phyloP scores from a whole-genome alignment of 768 basidiomycete species.

The Tricholoma bakamatsutake region DNA sequence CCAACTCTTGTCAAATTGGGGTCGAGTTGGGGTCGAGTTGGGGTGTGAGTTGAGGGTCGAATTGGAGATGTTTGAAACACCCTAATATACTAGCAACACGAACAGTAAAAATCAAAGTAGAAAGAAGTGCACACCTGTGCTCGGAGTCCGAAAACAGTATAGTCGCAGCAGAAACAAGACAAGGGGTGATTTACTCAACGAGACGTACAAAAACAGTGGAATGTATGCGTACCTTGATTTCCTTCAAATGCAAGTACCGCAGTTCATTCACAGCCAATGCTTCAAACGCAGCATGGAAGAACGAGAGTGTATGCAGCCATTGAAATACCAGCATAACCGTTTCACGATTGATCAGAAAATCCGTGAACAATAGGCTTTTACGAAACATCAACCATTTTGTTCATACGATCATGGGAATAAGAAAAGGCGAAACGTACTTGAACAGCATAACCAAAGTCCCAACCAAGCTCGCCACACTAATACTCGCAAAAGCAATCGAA shows the following conservation, averaged over 20 bases:
- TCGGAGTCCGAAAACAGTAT: conserved; percentile 92
- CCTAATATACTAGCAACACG: conserved; percentile 6
- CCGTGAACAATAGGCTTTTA: conserved; percentile 94
- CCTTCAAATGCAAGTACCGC: conserved; percentile 87
- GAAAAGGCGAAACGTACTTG: conserved; percentile 60
- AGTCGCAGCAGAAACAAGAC: conserved; percentile 64
- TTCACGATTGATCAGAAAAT: conserved; percentile 90
- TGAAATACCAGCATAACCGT: conserved; percentile 65
- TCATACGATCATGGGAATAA: too few species aligned
- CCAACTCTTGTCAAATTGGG: too few species aligned
- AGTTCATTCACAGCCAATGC: conserved; percentile 97
- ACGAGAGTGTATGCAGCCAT: conserved; percentile 89
- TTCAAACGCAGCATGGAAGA: conserved; percentile 99
- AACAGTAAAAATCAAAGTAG: not conserved
- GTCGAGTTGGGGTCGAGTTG: too few species aligned
- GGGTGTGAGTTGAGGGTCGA: too few species aligned
- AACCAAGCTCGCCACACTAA: conserved; percentile 86
- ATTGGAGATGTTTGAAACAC: too few species aligned
- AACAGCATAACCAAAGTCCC: conserved; percentile 96
- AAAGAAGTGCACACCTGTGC: conserved; percentile 54
- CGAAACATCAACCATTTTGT: too few species aligned
- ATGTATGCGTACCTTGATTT: conserved; percentile 63
- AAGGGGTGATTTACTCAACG: not conserved
- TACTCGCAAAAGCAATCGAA: conserved; percentile 83
- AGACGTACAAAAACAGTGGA: not conserved